Evolutionary conservation across 1,284 basidiomycete species (phyloP), one percentile per base, ranked within the genome.

Genomic region (Rhodotorula glutinis): DNA sequence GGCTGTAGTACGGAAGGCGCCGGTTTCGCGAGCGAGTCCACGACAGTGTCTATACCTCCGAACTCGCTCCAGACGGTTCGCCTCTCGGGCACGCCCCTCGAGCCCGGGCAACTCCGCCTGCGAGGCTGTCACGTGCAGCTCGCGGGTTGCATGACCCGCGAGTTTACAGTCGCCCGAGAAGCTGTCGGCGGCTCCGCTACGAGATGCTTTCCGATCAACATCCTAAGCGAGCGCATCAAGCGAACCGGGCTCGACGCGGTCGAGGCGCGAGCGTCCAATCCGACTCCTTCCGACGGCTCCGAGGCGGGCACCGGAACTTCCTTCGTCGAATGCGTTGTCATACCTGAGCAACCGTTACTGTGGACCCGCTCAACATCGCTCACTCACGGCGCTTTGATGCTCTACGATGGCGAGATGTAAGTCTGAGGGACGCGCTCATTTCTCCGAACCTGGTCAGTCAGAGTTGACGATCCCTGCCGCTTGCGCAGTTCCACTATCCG

Each of bases 351-450:
- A 75, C 95, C 95, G 7, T 78, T 92, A 41, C 80, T 98, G 61
- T 85, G 90, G 63, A 88, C 96, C 75, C 84, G 90, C 69, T 83
- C 90, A 77, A 89, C 88, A n/a, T 91, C 90, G 10, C 81, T 96
- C 23, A 91, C 88, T 1, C 90, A 95, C 75, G 91, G 91, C 3
- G 91, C 92, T 1, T 81, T 97, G 38, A 94, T 95, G 88, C 81
- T 98, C 60, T 95, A 92, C 76, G 86, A 95, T 62, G 95, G 95
- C 53, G 95, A 98, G 82, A 86, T 80, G 89, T 92, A 70, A 69
- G 86, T 80, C 4, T 5, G 53, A 44, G 17, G 7, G 14, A 2
- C 33, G 33, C 33, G 33, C 5, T 5, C 3, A n/a, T 27, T 9
- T 4, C n/a, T 23, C n/a, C 27, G n/a, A 25, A 13, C 40, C 3